Conservation (phyloP, 495 filamentous ascomycete genomes). For the Bathelium albidoporum region DNA sequence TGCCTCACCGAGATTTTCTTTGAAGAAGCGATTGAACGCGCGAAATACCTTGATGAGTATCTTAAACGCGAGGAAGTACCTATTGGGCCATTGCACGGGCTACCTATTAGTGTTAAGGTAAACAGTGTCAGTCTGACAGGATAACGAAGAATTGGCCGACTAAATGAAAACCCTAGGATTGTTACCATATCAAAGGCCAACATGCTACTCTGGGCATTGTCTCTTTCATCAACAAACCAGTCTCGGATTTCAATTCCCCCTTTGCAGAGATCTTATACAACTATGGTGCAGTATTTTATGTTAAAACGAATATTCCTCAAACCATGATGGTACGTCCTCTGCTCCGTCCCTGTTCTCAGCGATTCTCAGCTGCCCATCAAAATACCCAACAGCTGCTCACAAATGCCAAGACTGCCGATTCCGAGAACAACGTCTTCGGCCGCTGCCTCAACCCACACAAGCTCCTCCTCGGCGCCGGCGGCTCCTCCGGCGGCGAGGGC, state of each 20-base stretch:
- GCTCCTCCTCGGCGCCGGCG: constrained; percentile 48
- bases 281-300: constrained; percentile 42
- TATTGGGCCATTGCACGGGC: constrained; percentile 30
- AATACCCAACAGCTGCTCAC: too few species aligned
- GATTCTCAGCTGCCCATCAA: neutral
- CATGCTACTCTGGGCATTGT: constrained; percentile 27
- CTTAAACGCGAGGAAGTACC: constrained; percentile 23
- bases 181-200: constrained; percentile 29
- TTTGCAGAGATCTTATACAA: constrained; percentile 30
- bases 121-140: constrained; percentile 30
- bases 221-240: constrained; percentile 22
- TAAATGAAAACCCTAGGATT: constrained; percentile 13
- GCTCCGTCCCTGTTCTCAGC: neutral
- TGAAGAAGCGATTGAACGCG: constrained; percentile 26
- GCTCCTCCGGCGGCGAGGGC: constrained; percentile 51
- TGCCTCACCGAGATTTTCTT: constrained; percentile 37
- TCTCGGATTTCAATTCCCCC: constrained; percentile 5
- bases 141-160: constrained; percentile 25
- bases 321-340: constrained; percentile 38
- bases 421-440: constrained; percentile 22
- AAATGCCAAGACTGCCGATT: constrained; percentile 26
- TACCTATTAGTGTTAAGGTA: constrained; percentile 40
- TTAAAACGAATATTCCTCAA: constrained; percentile 48
- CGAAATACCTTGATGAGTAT: constrained; percentile 29
- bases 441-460: constrained; percentile 30